Percentiles rank a stretch among this genome's conserved stretches.
Evolutionary conservation across 2,329 filamentous ascomycete species (phyloP).

Genomic region (Hypoxylon sp.): DNA sequence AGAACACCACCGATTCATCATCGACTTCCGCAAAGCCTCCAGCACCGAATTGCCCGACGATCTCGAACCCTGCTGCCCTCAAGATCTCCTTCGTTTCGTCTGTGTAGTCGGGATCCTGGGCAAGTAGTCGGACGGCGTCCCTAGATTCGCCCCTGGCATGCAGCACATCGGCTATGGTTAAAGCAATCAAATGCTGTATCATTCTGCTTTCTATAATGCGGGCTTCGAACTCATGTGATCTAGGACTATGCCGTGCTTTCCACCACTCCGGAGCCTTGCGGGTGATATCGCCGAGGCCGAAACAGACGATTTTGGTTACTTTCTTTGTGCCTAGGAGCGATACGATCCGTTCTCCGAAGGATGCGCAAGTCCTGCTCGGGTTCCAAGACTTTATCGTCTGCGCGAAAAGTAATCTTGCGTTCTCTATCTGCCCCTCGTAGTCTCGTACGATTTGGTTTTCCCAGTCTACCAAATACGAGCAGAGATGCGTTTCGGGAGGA

Average conservation of each 20-base stretch:
- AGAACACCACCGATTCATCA: neutral
- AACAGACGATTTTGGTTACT: neutral
- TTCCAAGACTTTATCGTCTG: neutral
- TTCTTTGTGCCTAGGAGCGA: neutral
- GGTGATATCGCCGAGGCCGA: slow-evolving; percentile 2
- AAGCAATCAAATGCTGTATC: neutral
- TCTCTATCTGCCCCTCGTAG: neutral
- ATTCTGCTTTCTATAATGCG: neutral
- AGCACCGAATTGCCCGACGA: neutral
- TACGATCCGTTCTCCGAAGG: neutral
- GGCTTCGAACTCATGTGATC: neutral
- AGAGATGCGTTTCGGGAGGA: neutral
- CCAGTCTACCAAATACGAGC: neutral
- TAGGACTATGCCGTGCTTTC: neutral
- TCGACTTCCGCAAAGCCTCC: neutral
- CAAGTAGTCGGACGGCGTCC: neutral
- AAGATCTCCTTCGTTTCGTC: neutral
- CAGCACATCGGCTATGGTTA: neutral
- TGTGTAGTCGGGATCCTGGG: neutral
- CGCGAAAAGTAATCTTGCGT: neutral
- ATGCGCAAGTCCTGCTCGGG: neutral
- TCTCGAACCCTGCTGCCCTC: neutral
- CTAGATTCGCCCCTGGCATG: neutral
- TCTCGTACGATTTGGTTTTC: neutral
- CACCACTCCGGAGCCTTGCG: neutral